Evolutionary conservation across 2,329 filamentous ascomycete genomes (phyloP), one percentile per base, ranked within the genome.

Genomic region (Aspergillus uvarum): DNA sequence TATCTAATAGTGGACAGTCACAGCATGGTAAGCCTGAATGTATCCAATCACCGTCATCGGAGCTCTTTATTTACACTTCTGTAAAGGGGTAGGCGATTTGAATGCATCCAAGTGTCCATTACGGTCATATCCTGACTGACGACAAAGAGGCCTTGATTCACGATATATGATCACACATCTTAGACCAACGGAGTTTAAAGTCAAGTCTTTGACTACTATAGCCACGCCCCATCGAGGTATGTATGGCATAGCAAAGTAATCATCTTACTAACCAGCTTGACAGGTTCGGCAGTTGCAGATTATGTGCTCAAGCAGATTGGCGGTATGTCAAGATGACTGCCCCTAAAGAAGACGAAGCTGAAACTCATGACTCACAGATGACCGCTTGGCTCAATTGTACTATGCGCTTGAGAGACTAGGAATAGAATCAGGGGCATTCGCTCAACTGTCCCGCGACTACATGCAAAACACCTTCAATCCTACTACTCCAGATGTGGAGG

Each of bases 121-220:
- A 14, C n/a, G 21, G 21, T 16, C 51, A 24, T 19, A 5, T 59
- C 47, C 64, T 65, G 58, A 66, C 60, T 4, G 21, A 54, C n/a
- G 3, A 49, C 19, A 35, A 67, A 86, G 86, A 56, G 86, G 86
- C 8, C 81, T 88, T 54, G 86, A 88, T 69, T 81, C 86, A 32
- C 79, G 86, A 59, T 87, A 87, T 66, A 87, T 88, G 83, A 85
- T 88, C 65, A 86, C 83, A 60, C 79, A 76, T 47, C 74, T 88
- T 22, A 79, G 80, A 53, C 85, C 84, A 10, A 76, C 77, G 3
- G 85, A 87, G 54, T 91, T 96, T 65, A 91, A 91, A 71, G 90
- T 96, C 60, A 81, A 92, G 42, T 87, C 85, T 0, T 72, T 88
- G 65, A 88, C 86, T 0, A 88, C 86, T 0, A 82, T 88, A 59